Evolutionary conservation across 139 green algal species (phyloP), one percentile per base, ranked within the genome.

Genomic region (Picochlorum sp.): DNA sequence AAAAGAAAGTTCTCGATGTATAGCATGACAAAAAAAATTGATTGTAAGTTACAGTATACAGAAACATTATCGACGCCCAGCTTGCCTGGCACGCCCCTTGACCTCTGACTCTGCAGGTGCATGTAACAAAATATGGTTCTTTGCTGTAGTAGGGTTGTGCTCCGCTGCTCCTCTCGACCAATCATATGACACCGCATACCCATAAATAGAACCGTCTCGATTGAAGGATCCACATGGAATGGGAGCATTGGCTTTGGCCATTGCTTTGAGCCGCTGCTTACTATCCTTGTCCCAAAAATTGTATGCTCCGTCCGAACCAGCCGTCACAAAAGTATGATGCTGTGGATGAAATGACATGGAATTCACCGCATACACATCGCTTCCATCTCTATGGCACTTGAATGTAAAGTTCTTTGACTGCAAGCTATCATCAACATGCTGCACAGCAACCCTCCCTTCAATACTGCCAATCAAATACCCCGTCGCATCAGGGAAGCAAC

Each of bases 261-360:
- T 87, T 14, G 86, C 89, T 69, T 97, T 97, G 44, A 98, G 78
- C 24, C 92, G 79, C 79, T 98, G 92, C 81, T 98, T 98, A 65
- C 28, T 79, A 73, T 98, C 92, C 76, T 98, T 97, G 82, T 97
- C 92, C 92, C 92, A 98, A 62, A 98, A 98, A 80, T 97, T 97
- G 79, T 92, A 98, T 4, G 83, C 82, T 38, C 92, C 92, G 58
- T 98, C 92, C 3, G 81, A 83, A 26, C 92, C 92, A 0, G 90
- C 75, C 4, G 91, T 98, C 1, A 88, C 85, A 77, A 98, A 98
- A 1, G 91, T 97, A 52, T 85, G 85, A 69, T 84, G 83, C 58
- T 75, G 59, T 1, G 92, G 90, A 76, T 98, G 91, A 67, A 98
- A 98, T 45, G 65, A 56, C 41, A 98, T 95, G 34, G 74, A 73